Conservation (phyloP, 768 basidiomycete species). For the Chalciporus sphaerocephalus region DNA sequence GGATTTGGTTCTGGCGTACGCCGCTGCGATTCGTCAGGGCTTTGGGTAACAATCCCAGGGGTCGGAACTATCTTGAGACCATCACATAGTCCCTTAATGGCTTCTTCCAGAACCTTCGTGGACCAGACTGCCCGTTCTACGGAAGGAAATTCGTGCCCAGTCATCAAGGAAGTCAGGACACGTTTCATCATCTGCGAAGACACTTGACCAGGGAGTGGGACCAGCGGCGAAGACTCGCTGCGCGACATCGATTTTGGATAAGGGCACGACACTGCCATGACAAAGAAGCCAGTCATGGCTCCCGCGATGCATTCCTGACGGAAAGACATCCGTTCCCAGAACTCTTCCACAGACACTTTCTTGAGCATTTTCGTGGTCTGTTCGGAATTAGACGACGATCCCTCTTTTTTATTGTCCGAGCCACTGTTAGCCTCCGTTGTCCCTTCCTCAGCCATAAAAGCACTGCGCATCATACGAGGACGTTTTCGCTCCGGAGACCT, state of each 20-base stretch:
- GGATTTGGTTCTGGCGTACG: conserved; percentile 40
- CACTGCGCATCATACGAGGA: conserved; percentile 30
- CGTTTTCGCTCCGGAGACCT: conserved; percentile 63
- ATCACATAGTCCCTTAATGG: conserved; percentile 69
- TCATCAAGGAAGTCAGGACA: conserved; percentile 62
- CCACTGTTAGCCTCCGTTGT: conserved; percentile 25
- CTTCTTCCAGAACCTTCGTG: conserved; percentile 65
- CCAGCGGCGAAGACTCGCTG: conserved; percentile 40
- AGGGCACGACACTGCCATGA: conserved; percentile 45
- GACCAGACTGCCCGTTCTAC: conserved; percentile 58
- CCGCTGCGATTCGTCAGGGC: conserved; percentile 27
- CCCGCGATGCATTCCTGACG: conserved; percentile 92
- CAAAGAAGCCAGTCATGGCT: conserved; percentile 91
- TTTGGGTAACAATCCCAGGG: conserved; percentile 9
- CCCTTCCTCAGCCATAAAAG: conserved; percentile 17
- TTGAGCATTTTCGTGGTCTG: conserved; percentile 50
- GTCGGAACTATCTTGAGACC: conserved; percentile 40
- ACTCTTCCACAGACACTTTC: conserved; percentile 68
- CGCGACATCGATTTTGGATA: conserved; percentile 7
- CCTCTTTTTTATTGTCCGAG: conserved; percentile 27
- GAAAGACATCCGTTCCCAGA: conserved; percentile 97
- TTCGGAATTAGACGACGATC: conserved; percentile 28
- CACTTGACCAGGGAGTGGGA: conserved; percentile 58
- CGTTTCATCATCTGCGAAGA: conserved; percentile 64
- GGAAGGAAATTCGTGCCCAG: conserved; percentile 74